Percentiles rank a stretch among this genome's conserved stretches.
Evolutionary conservation across 306 rosid species (phyloP).

Genomic region (Carpinus fangiana): DNA sequence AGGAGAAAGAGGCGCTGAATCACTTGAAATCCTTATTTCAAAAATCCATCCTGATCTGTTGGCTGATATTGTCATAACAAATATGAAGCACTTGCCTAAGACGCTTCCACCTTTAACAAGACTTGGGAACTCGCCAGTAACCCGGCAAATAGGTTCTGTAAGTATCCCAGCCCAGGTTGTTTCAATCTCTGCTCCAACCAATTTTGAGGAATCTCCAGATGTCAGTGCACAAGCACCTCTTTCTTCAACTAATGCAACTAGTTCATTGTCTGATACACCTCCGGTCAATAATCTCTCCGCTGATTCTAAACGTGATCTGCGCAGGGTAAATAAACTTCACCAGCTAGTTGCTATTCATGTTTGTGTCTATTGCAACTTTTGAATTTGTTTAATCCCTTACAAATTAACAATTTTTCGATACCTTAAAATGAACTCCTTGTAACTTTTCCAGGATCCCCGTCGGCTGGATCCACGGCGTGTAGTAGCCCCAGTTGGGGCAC

Average conservation of each 20-base stretch:
- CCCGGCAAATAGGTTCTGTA: slow-evolving; percentile 47
- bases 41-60: slow-evolving; percentile 91
- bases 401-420: slow-evolving; percentile 11
- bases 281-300: slow-evolving; percentile 49
- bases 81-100: slow-evolving; percentile 95
- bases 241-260: slow-evolving; percentile 45
- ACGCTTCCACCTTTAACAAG: slow-evolving; percentile 63
- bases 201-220: slow-evolving; percentile 61
- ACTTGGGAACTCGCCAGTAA: slow-evolving; percentile 57
- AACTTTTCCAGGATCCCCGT: slow-evolving; percentile 87
- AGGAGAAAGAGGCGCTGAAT: slow-evolving; percentile 97
- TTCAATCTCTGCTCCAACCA: slow-evolving; percentile 48
- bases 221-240: slow-evolving; percentile 46
- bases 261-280: slow-evolving; percentile 52
- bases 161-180: slow-evolving; percentile 52
- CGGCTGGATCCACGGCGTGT: slow-evolving; percentile 91
- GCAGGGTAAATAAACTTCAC: slow-evolving; percentile 72
- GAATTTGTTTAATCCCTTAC: slow-evolving; percentile 9
- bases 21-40: slow-evolving; percentile 89
- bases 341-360: slow-evolving; percentile 16
- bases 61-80: slow-evolving; percentile 96
- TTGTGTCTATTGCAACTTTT: slow-evolving; percentile 7
- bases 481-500: slow-evolving; percentile 44
- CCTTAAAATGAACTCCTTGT: slow-evolving; percentile 22
- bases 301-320: slow-evolving; percentile 93